Conservation (phyloP, 352 stramenopile species). For the Peronospora destructor region DNA sequence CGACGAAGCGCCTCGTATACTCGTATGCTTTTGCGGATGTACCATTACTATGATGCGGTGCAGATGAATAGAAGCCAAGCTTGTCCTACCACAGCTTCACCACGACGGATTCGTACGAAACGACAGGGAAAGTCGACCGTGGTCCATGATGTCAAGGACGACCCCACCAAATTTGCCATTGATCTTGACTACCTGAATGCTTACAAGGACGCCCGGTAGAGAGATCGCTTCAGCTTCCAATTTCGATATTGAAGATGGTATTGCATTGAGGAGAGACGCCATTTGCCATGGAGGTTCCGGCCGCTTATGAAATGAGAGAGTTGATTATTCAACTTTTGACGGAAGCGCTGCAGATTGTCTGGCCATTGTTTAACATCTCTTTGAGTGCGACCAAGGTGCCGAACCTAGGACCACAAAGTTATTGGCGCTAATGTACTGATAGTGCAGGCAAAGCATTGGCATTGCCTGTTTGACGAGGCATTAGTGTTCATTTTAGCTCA, state of each 20-base stretch:
- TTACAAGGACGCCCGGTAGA: conserved; percentile 27
- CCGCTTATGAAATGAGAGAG: conserved; percentile 2
- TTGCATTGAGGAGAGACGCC: neutral
- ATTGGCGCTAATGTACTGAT: no score
- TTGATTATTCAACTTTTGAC: neutral
- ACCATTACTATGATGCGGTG: conserved; percentile 22
- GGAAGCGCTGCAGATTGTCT: no score
- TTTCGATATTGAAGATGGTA: conserved; percentile 6
- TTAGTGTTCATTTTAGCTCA: no score
- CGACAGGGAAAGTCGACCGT: conserved; percentile 19
- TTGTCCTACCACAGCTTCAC: conserved; percentile 15
- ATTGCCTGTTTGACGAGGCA: no score
- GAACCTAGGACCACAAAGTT: no score
- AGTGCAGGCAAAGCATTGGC: no score
- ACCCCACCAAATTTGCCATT: conserved; percentile 5
- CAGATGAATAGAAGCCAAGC: conserved; percentile 18
- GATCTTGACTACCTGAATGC: conserved; percentile 25
- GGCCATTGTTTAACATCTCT: no score
- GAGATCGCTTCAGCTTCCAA: neutral
- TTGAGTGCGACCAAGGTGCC: no score
- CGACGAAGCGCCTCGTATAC: conserved; percentile 20
- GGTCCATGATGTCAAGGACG: conserved; percentile 1
- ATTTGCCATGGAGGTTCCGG: conserved; percentile 1
- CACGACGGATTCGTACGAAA: conserved; percentile 16
- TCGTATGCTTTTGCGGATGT: conserved; percentile 26